Conservation (phyloP, 768 basidiomycete species). For the Tulasnella calospora region DNA sequence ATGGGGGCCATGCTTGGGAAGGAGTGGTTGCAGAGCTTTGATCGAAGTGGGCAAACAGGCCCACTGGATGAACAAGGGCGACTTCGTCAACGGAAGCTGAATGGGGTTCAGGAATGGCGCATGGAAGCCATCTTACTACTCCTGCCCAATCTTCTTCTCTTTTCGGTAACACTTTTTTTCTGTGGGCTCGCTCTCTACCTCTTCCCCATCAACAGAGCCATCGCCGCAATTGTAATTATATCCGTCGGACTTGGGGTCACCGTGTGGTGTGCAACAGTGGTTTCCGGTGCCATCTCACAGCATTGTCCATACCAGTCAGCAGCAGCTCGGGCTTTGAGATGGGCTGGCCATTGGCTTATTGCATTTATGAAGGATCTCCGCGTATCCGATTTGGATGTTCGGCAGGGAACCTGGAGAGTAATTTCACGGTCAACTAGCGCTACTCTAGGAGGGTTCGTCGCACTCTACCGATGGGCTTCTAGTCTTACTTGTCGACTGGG, state of each 20-base stretch:
- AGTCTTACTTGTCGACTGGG: neutral
- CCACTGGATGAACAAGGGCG: neutral
- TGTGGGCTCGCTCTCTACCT: neutral
- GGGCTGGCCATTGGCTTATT: neutral
- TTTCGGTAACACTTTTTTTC: neutral
- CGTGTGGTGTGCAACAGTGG: neutral
- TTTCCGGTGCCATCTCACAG: neutral
- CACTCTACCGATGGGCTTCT: too few species aligned
- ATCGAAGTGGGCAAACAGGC: neutral
- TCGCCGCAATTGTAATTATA: neutral
- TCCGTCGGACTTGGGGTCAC: neutral
- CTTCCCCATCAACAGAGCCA: neutral
- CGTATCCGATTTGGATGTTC: neutral
- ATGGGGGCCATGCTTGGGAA: slow-evolving; percentile 7
- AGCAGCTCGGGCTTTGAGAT: neutral
- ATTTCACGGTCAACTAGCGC: too few species aligned
- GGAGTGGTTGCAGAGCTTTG: slow-evolving; percentile 2
- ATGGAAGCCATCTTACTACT: neutral
- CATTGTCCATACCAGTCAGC: neutral
- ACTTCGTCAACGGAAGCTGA: neutral
- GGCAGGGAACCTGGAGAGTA: too few species aligned
- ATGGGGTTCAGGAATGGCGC: neutral
- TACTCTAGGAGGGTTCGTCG: too few species aligned
- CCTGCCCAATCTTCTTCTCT: neutral
- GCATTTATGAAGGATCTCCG: neutral